phyloP scores from a whole-genome alignment of 768 basidiomycete species.

The Tylopilus sp. region DNA sequence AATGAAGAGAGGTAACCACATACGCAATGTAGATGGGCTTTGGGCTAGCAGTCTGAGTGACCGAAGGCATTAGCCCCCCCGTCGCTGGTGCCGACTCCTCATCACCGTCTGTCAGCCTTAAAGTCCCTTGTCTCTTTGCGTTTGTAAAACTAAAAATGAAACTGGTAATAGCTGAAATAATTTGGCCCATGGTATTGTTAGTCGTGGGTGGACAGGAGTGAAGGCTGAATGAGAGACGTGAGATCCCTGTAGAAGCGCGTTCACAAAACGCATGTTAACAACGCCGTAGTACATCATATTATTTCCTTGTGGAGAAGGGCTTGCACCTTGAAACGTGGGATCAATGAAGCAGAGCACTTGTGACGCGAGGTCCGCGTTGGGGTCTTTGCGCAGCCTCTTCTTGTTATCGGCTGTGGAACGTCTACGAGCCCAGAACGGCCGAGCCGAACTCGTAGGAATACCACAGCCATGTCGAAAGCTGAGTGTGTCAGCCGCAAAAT shows the following conservation, averaged over 20 bases:
- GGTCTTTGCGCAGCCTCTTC: not conserved
- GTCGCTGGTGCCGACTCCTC: conserved; percentile 12
- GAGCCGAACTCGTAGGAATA: no score
- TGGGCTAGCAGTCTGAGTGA: not conserved
- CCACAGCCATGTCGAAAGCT: not conserved
- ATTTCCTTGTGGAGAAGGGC: conserved; percentile 3
- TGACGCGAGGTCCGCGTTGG: not conserved
- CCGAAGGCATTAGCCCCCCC: not conserved
- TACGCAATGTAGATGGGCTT: conserved; percentile 29
- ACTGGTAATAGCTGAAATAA: conserved; percentile 1
- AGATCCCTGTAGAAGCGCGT: not conserved
- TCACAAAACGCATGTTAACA: conserved; percentile 9
- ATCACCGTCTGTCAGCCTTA: conserved; percentile 18
- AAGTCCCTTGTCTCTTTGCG: conserved; percentile 1
- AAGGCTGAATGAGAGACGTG: not conserved
- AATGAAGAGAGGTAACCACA: conserved; percentile 4
- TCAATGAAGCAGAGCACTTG: conserved; percentile 1
- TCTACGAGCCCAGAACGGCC: no score
- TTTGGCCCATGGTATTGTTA: conserved; percentile 21
- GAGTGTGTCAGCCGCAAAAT: not conserved
- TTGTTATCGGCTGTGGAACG: not conserved
- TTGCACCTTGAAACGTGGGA: conserved; percentile 2
- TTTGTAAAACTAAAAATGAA: conserved; percentile 3
- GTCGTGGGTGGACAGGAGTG: conserved; percentile 7
- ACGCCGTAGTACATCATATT: not conserved